phyloP scores from a whole-genome alignment of 106 monocot species.

The Alisma plantagoaquatica region DNA sequence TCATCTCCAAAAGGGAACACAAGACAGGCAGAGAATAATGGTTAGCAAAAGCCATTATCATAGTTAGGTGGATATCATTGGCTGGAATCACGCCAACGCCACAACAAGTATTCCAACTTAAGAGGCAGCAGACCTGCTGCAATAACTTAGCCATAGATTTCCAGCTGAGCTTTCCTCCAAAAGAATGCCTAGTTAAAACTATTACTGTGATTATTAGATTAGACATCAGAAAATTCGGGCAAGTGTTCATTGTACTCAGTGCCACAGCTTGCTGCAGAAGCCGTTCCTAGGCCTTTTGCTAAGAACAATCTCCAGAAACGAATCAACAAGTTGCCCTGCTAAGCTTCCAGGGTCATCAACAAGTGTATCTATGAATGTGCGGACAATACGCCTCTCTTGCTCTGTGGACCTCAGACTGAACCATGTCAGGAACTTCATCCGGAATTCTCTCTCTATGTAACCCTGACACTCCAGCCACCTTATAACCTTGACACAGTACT shows the following conservation, averaged over 20 bases:
- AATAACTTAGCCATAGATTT: no score
- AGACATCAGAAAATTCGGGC: no score
- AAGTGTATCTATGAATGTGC: conserved; percentile 74
- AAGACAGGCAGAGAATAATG: no score
- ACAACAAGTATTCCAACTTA: no score
- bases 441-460: conserved; percentile 71
- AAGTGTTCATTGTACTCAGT: conserved; percentile 19
- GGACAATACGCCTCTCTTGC: conserved; percentile 82
- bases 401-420: conserved; percentile 81
- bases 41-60: no score
- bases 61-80: no score
- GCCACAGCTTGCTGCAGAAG: conserved; percentile 87
- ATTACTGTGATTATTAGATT: no score
- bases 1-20: no score
- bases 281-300: conserved; percentile 59
- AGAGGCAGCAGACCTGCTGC: no score
- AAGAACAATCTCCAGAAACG: conserved; percentile 61
- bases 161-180: no score
- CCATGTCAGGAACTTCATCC: conserved; percentile 95
- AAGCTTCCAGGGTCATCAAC: conserved; percentile 74
- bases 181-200: no score
- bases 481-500: conserved; percentile 82
- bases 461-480: conserved; percentile 82
- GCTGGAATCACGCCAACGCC: no score
- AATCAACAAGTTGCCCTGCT: conserved; percentile 78